These are phyloP conservation scores for Neolentinus lepideus DNA, from an alignment of 1,284 basidiomycete species.

Conservation along the genomic window DNA sequence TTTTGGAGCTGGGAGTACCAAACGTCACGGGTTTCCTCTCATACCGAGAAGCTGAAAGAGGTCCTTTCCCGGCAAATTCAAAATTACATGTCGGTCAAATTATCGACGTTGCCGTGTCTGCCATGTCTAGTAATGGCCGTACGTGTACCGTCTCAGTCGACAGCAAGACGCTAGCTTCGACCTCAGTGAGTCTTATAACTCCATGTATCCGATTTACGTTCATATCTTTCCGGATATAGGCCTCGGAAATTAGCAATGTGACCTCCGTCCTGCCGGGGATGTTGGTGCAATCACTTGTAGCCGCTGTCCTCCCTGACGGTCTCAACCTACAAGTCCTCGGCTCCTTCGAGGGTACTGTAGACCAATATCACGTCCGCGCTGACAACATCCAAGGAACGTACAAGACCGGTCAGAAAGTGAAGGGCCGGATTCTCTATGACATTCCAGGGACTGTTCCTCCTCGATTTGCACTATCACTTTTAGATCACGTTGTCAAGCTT, in stretches of 20 bases:
- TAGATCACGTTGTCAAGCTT: constrained; percentile 67
- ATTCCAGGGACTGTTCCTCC: constrained; percentile 64
- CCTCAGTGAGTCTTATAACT: constrained; percentile 37
- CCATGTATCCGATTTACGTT: neutral
- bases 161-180: constrained; percentile 33
- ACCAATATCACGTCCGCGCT: constrained; percentile 70
- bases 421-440: constrained; percentile 84
- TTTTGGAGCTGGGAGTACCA: constrained; percentile 78
- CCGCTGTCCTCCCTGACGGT: constrained; percentile 72
- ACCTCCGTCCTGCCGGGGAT: constrained; percentile 83
- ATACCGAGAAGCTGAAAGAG: constrained; percentile 55
- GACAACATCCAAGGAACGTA: constrained; percentile 44
- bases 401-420: constrained; percentile 85
- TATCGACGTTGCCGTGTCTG: constrained; percentile 54
- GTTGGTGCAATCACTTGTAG: constrained; percentile 83
- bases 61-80: constrained; percentile 27
- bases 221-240: constrained; percentile 23
- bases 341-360: constrained; percentile 90
- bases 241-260: constrained; percentile 74
- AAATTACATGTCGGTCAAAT: constrained; percentile 63
- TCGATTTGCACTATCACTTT: constrained; percentile 74
- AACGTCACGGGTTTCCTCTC: constrained; percentile 75
- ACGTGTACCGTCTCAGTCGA: constrained; percentile 59
- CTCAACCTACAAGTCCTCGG: constrained; percentile 89
- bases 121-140: constrained; percentile 64